These are phyloP conservation scores for Aspergillus incahuasiensis DNA, from an alignment of 495 filamentous ascomycete genomes.

Conservation along the genomic window DNA sequence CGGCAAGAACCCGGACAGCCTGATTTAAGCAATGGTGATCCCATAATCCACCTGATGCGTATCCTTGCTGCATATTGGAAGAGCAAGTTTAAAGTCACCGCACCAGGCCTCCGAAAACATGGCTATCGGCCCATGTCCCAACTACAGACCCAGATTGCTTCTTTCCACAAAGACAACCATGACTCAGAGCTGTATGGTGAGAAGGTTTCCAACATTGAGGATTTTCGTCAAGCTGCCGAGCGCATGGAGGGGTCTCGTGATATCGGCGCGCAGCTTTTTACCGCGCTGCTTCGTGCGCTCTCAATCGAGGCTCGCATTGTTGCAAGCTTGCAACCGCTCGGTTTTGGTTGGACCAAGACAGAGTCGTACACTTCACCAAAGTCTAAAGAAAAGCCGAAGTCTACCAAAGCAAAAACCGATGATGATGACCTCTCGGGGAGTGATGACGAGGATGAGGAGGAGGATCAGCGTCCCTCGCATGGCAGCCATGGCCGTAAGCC, in stretches of 20 bases:
- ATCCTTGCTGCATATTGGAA: slow-evolving; percentile 80
- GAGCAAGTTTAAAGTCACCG: slow-evolving; percentile 70
- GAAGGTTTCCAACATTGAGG: slow-evolving; percentile 56
- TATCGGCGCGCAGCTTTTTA: slow-evolving; percentile 85
- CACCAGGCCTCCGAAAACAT: slow-evolving; percentile 78
- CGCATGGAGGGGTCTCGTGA: slow-evolving; percentile 79
- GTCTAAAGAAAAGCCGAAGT: slow-evolving; percentile 34
- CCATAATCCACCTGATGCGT: slow-evolving; percentile 73
- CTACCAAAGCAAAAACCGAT: slow-evolving; percentile 2
- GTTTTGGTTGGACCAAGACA: slow-evolving; percentile 85
- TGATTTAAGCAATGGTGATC: slow-evolving; percentile 76
- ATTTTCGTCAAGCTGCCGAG: slow-evolving; percentile 65
- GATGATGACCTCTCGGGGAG: slow-evolving; percentile 19
- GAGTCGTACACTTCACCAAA: slow-evolving; percentile 54
- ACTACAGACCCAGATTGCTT: slow-evolving; percentile 59
- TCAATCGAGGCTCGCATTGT: slow-evolving; percentile 77
- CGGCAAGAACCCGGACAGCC: slow-evolving; percentile 63
- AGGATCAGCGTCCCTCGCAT: slow-evolving; percentile 2
- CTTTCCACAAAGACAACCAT: slow-evolving; percentile 58
- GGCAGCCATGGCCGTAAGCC: slow-evolving; percentile 16
- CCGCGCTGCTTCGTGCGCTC: slow-evolving; percentile 76
- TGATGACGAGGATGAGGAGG: slow-evolving; percentile 14
- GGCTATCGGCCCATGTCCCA: slow-evolving; percentile 73
- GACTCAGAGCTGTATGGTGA: slow-evolving; percentile 69
- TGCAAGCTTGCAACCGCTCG: slow-evolving; percentile 77